Conservation (phyloP, 1,284 basidiomycete genomes). For the Vanrija humicola region DNA sequence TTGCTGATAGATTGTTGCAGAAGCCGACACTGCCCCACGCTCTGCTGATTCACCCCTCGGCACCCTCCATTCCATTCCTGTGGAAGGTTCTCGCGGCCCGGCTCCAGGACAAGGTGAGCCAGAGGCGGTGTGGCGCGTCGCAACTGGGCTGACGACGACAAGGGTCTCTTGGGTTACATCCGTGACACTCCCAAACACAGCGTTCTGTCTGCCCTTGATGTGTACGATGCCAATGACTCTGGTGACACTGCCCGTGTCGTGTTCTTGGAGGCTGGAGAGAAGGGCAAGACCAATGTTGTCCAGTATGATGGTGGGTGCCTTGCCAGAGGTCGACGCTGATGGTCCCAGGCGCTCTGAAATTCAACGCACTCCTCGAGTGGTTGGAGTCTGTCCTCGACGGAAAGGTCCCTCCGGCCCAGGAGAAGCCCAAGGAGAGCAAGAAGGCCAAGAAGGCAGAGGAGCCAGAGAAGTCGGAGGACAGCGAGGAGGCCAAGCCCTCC, state of each 20-base stretch:
- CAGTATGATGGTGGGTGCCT: conserved; percentile 38
- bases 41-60: conserved; percentile 66
- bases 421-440: conserved; percentile 1
- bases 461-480: not conserved
- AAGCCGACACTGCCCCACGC: conserved; percentile 60
- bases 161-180: conserved; percentile 63
- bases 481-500: conserved; percentile 4
- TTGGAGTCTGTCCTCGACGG: conserved; percentile 23
- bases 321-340: not conserved
- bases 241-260: conserved; percentile 38
- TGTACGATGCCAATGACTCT: conserved; percentile 27
- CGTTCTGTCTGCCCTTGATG: conserved; percentile 24
- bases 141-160: conserved; percentile 16
- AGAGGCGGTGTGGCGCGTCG: not conserved
- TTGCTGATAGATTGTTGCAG: conserved; percentile 38
- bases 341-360: conserved; percentile 41
- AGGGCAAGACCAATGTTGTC: conserved; percentile 14
- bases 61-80: conserved; percentile 69
- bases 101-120: conserved; percentile 56
- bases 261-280: conserved; percentile 29
- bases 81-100: conserved; percentile 81
- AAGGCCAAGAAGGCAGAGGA: not conserved
- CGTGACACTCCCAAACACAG: conserved; percentile 60
- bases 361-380: conserved; percentile 45
- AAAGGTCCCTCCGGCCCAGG: not conserved